Base-by-base conservation (phyloP, 2,329 filamentous ascomycete species). In the Colletotrichum noveboracense region DNA sequence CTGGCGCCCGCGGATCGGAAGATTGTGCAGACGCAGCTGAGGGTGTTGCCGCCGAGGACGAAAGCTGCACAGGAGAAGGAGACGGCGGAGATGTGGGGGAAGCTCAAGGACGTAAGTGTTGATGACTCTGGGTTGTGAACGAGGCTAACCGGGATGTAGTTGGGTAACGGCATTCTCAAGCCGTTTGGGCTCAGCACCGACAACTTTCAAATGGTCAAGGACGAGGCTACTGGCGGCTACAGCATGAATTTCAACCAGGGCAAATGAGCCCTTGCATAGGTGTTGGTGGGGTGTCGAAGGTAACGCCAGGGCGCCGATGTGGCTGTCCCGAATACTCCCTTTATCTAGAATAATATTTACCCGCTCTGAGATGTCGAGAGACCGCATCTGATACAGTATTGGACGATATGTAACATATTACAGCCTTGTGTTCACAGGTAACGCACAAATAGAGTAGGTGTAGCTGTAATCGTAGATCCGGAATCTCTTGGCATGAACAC, bases 71-170 rank as follows among this genome's bases (percentile, higher is more conserved):
- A 96, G 85, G 94, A 98, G 81, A 91, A 90, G 79, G 97, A 99
- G 85, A 95, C 97, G 91, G 93, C 91, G 4, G 96, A 99, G 86
- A 98, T 98, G 96, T 98, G 98, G 96, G 95, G 94, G 21, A 98
- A 98, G 87, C 86, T 99, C 80, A 98, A 98, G 83, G 93, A 94
- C 79, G 91, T 92, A 78, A 86, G 90, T 88, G 66, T 21, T 24
- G 21, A 1, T 28, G 14, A 5, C 7, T 38, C 34, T 28, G 5
- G 13, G 7, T 16, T 21, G 43, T 36, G 26, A 7, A 6, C 18
- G 74, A 65, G 18, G 48, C 77, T 81, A 18, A 80, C 64, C 13
- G 5, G 26, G 34, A 9, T 36, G 5, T 76, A 94, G 85, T 87
- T 99, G 76, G 97, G 97, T 0, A 98, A 99, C 82, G 95, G 96